A percentile compares a stretch with the other conserved stretches of the same genome.
Conservation (phyloP, 73 alveolate genomes). For the Tetrahymena malaccensis region DNA sequence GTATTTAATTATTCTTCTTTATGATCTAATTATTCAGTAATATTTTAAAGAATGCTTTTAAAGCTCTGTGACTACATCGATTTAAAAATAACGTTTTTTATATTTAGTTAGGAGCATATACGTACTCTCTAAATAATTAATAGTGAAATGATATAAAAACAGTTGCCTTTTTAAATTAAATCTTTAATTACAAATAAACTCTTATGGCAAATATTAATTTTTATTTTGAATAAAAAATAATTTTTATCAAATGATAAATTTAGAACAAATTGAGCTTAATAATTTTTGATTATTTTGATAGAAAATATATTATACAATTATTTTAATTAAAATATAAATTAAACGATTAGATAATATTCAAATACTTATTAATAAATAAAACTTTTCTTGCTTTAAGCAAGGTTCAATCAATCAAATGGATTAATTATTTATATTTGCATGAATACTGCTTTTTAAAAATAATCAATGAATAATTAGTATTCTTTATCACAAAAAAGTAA, state of each 20-base stretch:
- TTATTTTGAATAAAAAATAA: neutral
- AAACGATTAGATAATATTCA: too few relatives aligned
- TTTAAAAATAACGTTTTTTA: neutral
- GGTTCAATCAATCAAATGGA: neutral
- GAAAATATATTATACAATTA: neutral
- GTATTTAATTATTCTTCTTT: too few relatives aligned
- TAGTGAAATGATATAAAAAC: neutral
- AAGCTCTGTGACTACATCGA: too few relatives aligned
- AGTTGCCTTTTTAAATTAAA: neutral
- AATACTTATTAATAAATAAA: too few relatives aligned
- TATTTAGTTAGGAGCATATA: neutral
- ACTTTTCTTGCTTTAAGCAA: neutral
- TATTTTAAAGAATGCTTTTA: too few relatives aligned
- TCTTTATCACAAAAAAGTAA: neutral
- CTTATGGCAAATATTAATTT: neutral
- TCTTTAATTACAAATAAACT: neutral
- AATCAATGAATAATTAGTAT: neutral
- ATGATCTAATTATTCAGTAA: too few relatives aligned
- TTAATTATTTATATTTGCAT: neutral
- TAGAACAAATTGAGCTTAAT: too few relatives aligned
- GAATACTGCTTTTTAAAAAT: neutral
- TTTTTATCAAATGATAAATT: neutral
- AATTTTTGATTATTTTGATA: neutral
- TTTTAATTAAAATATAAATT: too few relatives aligned
- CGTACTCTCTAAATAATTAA: neutral